Base-by-base conservation (phyloP, 345 rosid genomes). In the Moringa oleifera region DNA sequence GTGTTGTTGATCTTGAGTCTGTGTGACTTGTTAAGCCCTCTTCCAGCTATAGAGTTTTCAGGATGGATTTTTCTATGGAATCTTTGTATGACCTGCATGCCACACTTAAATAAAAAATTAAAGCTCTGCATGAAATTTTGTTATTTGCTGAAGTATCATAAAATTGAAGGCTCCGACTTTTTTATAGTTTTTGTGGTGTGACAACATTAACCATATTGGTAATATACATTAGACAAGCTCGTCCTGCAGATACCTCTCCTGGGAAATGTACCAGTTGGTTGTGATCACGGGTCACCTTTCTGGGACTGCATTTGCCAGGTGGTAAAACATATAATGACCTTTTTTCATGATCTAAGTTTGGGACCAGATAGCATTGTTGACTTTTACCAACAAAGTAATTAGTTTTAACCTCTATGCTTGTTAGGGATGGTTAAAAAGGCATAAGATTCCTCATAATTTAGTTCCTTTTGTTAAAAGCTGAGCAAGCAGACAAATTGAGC, bases 31-130 rank as follows among this genome's bases (percentile, higher is more conserved):
- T 47, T 53, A 22, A 59, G 36, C 62, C 63, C 81, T 63, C 63
- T 75, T 66, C 65, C 70, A 59, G 67, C 69, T 53, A 4, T 58
- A 20, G 84, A 65, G 59, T 64, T 80, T 75, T 83, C 91, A 49
- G 96, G 98, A 72, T 87, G 86, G 22, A 92, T 79, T 77, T 92
- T 92, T 60, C 81, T 77, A 57, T 81, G 81, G 71, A 87, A 79
- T 70, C 82, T 80, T 70, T 83, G 83, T 52, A 69, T 79, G 68
- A 87, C 79, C 98, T 92, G 80, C 86, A 77, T 62, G 53, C 58
- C 71, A 71, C 71, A 72, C 13, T 33, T 16, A 57, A 23, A n/a
- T n/a, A n/a, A n/a, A n/a, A n/a, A 62, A 53, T 7, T 41, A 11
- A 7, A 41, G 2, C 12, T 41, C 47, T 41, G 16, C 1, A 4